Percentiles rank a stretch among this genome's conserved stretches.
These are phyloP conservation scores for Bryoglossum gracile DNA, from an alignment of 495 filamentous ascomycete species.

Conservation along the genomic window DNA sequence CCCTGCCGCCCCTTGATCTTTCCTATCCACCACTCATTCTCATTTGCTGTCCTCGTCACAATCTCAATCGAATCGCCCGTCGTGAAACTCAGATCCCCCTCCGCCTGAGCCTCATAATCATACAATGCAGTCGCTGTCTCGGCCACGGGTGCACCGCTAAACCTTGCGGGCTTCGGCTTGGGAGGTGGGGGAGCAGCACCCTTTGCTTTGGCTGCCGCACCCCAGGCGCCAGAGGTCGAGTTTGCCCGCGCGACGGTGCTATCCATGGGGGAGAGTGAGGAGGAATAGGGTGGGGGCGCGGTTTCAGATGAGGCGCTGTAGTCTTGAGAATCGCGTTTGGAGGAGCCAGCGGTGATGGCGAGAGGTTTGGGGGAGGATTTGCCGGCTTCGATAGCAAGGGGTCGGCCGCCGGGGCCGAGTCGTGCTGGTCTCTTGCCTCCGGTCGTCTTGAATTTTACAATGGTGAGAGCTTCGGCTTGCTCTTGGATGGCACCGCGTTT, in stretches of 20 bases:
- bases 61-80: slow-evolving; percentile 92
- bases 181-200: slow-evolving; percentile 83
- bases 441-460: slow-evolving; percentile 83
- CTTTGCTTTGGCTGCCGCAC: slow-evolving; percentile 67
- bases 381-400: slow-evolving; percentile 29
- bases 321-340: slow-evolving; percentile 28
- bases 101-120: slow-evolving; percentile 93
- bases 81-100: slow-evolving; percentile 86
- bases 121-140: slow-evolving; percentile 84
- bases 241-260: slow-evolving; percentile 39
- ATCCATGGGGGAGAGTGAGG: slow-evolving; percentile 24
- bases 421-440: slow-evolving; percentile 51
- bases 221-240: slow-evolving; percentile 50
- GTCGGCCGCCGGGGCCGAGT: slow-evolving; percentile 37
- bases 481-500: slow-evolving; percentile 86
- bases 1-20: slow-evolving; percentile 68
- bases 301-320: slow-evolving; percentile 50
- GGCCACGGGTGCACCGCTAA: slow-evolving; percentile 52
- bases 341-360: slow-evolving; percentile 1
- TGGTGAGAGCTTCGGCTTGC: slow-evolving; percentile 68
- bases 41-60: slow-evolving; percentile 66
- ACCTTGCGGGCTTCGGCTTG: slow-evolving; percentile 75
- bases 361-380: slow-evolving; percentile 14
- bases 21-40: slow-evolving; percentile 97
- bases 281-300: slow-evolving; percentile 63